phyloP scores from a whole-genome alignment of 129 eudicot species.

The Solidago caesia region DNA sequence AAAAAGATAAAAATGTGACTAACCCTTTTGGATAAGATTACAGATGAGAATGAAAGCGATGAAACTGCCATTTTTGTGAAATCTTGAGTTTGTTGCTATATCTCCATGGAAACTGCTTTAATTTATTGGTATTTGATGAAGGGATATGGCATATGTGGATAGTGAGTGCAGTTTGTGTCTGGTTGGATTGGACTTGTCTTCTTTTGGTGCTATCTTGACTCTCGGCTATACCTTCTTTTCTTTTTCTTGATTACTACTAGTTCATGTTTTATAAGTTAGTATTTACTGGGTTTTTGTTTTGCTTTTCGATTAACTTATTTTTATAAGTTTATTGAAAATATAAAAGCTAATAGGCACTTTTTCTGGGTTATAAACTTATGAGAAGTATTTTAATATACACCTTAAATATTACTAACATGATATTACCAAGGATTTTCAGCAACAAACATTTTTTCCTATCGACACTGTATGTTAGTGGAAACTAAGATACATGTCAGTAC shows the following conservation, averaged over 20 bases:
- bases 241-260: neutral
- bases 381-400: too few species aligned
- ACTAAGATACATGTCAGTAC: too few species aligned
- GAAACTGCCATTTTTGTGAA: conserved; percentile 61
- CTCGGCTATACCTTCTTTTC: neutral
- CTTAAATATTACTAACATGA: too few species aligned
- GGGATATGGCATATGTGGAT: conserved; percentile 16
- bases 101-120: conserved; percentile 10
- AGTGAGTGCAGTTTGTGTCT: conserved; percentile 23
- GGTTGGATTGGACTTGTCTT: conserved; percentile 20
- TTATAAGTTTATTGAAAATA: too few species aligned
- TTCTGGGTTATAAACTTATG: too few species aligned
- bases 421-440: too few species aligned
- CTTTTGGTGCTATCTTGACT: conserved; percentile 1
- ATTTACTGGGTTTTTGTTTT: too few species aligned
- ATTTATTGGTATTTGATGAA: neutral
- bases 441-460: too few species aligned
- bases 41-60: conserved; percentile 53
- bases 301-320: too few species aligned
- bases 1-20: conserved; percentile 10
- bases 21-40: conserved; percentile 49
- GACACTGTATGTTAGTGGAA: too few species aligned
- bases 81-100: conserved; percentile 13
- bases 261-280: neutral
- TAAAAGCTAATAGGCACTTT: too few species aligned